phyloP scores from a whole-genome alignment of 345 rosid genomes.

The Citrus unshiu region DNA sequence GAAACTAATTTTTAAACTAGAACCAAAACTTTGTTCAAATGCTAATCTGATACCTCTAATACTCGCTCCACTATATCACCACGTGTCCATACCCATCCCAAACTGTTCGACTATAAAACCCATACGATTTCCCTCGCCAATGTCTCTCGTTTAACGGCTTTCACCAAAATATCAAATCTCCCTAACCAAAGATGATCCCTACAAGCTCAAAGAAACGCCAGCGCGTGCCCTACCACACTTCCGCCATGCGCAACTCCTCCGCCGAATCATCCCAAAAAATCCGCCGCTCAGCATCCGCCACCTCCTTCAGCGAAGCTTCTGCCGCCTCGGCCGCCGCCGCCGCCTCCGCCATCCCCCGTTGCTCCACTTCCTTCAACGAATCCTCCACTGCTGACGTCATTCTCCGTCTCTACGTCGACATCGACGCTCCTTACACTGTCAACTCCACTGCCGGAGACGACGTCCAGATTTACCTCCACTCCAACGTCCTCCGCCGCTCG shows the following conservation, averaged over 20 bases:
- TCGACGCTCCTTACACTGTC: slow-evolving; percentile 12
- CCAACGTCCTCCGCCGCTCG: slow-evolving; percentile 48
- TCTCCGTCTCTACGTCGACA: slow-evolving; percentile 36
- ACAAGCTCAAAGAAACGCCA: slow-evolving; percentile 33
- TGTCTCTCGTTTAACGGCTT: neutral
- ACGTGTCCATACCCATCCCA: neutral
- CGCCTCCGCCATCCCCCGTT: neutral
- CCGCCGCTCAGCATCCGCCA: slow-evolving; percentile 33
- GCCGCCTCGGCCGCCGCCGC: neutral
- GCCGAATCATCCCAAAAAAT: slow-evolving; percentile 29
- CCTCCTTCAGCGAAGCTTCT: slow-evolving; percentile 2
- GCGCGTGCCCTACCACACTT: slow-evolving; percentile 26
- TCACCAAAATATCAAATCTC: neutral
- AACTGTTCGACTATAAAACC: neutral
- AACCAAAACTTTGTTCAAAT: too few species aligned
- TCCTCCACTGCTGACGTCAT: slow-evolving; percentile 45
- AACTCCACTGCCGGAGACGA: slow-evolving; percentile 17
- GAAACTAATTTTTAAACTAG: too few species aligned
- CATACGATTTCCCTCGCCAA: neutral
- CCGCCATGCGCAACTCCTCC: slow-evolving; percentile 27
- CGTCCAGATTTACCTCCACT: slow-evolving; percentile 59
- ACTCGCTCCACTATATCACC: neutral
- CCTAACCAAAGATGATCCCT: slow-evolving; percentile 17
- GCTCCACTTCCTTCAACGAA: slow-evolving; percentile 34
- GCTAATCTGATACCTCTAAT: neutral